Evolutionary conservation across 1,139 yeast species (phyloP), one percentile per base, ranked within the genome.

Genomic region (Lodderomyces elongisporus): DNA sequence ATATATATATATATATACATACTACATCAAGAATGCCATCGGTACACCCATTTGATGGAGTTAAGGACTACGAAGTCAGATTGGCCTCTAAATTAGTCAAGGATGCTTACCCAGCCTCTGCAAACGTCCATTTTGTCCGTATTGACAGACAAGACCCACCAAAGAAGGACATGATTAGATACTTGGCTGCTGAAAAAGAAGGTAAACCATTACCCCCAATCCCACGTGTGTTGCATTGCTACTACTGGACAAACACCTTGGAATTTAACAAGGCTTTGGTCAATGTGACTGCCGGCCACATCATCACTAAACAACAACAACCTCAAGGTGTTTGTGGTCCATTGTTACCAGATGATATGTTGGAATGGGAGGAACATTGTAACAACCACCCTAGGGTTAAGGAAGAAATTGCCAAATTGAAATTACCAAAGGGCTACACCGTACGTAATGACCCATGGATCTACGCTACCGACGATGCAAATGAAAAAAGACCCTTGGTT

Each of bases 361-460:
- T 50, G 28, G 75, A 59, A 25, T 64, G 79, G 54, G 88, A 80
- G 58, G 59, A 57, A 3, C 46, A 60, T 38, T 66, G 79, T 46
- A 50, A 59, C 46, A 49, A 58, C 23, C 82, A 81, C 51, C 91
- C 93, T 15, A 43, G 48, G 4, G 78, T 83, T 39, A 45, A 54
- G 39, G 83, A 78, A 17, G 85, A 79, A 55, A 63, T 79, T 48
- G 82, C 63, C 48, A 82, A 76, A 59, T 74, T 73, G 68, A 74
- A 66, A 50, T 71, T 73, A 51, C 87, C 79, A 50, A 55, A 60
- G 30, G 68, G 72, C 16, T 67, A 70, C 49, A 52, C 72, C 32
- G 77, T 85, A 33, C 75, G 81, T 52, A 74, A 70, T 52, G 87
- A 85, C 54, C 89, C 93, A 34, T 85, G 95, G 95, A 85, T 85